Evolutionary conservation across 2,329 filamentous ascomycete species (phyloP), one percentile per base, ranked within the genome.

Genomic region (Rhinocladiella mackenziei): DNA sequence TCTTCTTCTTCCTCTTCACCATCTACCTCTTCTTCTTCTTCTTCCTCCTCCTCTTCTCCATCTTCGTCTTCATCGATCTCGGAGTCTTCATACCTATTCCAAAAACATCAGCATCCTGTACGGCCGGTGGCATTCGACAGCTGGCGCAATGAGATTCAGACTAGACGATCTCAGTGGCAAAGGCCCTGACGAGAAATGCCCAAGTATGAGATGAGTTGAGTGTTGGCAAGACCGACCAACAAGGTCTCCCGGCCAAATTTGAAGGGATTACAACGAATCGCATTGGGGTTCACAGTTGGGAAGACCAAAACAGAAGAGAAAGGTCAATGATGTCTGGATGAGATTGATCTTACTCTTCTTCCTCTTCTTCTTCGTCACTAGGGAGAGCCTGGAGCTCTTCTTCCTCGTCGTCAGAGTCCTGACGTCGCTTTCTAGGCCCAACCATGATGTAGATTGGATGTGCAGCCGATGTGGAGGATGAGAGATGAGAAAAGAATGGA

Each of bases 311-410:
- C 18, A 20, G 22, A 35, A 15, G 2, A 23, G 17, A 17, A 2
- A 18, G 15, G 23, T 17, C 19, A 23, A 26, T 22, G 26, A 36
- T 37, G 15, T 26, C 15, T 26, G 11, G 13, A 28, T 4, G 20
- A 44, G 42, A 29, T 37, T 51, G 42, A 9, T 33, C 49, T 53
- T 61, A 71, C 68, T 73, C 70, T 57, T 73, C 70, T 63, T 73
- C 70, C 45, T 71, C 71, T 48, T 71, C 69, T 22, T 71, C 69
- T 33, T 72, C 71, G 32, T 72, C 69, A 8, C 71, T 73, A 40
- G 71, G 70, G 28, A 73, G 65, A 23, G 67, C 65, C 45, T 69
- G 65, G 3, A 75, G 63, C 53, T 71, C 66, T 42, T 69, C 66
- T 50, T 65, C 70, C 49, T 71, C 69, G 26, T 72, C 71, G 38